Percentiles rank a stretch among this genome's conserved stretches.
Evolutionary conservation across 2,329 filamentous ascomycete species (phyloP).

Genomic region (Cercospora zeae-maydis): DNA sequence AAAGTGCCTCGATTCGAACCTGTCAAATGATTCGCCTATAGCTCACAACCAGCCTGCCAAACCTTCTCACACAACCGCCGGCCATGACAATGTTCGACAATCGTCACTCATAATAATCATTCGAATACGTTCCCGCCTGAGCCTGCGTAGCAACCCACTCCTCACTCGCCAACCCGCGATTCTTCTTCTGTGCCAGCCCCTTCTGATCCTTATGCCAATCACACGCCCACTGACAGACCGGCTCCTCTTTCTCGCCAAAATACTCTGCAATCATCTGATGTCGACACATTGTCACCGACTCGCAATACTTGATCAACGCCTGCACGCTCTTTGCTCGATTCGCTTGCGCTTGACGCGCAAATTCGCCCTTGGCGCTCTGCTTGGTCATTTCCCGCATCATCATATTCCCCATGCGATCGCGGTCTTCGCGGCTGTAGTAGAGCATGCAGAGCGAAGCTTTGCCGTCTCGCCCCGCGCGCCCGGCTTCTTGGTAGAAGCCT

Average conservation of each 20-base stretch:
- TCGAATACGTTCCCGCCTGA: constrained; percentile 42
- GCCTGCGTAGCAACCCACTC: constrained; percentile 50
- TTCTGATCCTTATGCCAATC: constrained; percentile 48
- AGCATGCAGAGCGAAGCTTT: constrained; percentile 83
- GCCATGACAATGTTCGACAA: no score
- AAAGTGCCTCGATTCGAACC: no score
- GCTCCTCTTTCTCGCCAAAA: constrained; percentile 60
- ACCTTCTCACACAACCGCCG: no score
- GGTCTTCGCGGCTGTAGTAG: constrained; percentile 85
- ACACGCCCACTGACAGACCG: constrained; percentile 47
- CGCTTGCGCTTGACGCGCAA: constrained; percentile 37
- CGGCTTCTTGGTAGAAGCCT: constrained; percentile 93
- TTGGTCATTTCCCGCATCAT: constrained; percentile 45
- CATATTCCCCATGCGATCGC: constrained; percentile 64
- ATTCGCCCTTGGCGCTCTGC: constrained; percentile 31
- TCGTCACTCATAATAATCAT: constrained; percentile 34
- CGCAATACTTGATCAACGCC: constrained; percentile 74
- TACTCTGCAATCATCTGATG: constrained; percentile 73
- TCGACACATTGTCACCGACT: constrained; percentile 67
- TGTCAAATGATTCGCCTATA: no score
- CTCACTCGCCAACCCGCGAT: constrained; percentile 45
- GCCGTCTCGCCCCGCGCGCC: constrained; percentile 83
- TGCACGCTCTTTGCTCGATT: constrained; percentile 46
- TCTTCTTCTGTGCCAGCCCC: constrained; percentile 43
- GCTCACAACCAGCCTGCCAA: no score